A percentile compares a stretch with the other conserved stretches of the same genome.
phyloP scores from a whole-genome alignment of 148 eudicot genomes.

The Rhododendron henanense region DNA sequence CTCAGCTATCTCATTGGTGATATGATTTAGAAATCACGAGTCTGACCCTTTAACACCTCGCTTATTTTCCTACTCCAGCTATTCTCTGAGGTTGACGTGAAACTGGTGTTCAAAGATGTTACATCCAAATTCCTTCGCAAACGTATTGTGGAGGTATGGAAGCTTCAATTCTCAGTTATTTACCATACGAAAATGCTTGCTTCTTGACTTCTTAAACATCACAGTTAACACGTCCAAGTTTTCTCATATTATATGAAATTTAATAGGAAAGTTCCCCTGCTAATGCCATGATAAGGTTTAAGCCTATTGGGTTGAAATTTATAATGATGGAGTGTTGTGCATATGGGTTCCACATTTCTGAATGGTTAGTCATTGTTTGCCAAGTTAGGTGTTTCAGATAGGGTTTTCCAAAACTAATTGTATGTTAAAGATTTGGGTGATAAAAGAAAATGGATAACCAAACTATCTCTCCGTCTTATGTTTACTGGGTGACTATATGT shows the following conservation, averaged over 20 bases:
- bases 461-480: background rate
- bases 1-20: background rate
- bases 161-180: background rate
- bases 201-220: background rate
- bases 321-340: background rate
- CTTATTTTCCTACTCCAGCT: conserved; percentile 40
- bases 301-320: background rate
- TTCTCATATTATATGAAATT: background rate
- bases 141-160: conserved; percentile 86
- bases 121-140: conserved; percentile 79
- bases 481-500: background rate
- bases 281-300: background rate
- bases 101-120: conserved; percentile 89
- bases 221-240: background rate
- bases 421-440: background rate
- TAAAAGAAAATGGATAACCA: background rate
- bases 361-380: background rate
- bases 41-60: background rate
- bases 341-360: background rate
- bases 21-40: background rate
- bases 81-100: conserved; percentile 94
- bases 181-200: background rate
- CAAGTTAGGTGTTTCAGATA: background rate
- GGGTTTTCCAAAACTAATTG: background rate
- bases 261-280: background rate